phyloP scores from a whole-genome alignment of 129 eudicot species.

The Erigeron canadensis region DNA sequence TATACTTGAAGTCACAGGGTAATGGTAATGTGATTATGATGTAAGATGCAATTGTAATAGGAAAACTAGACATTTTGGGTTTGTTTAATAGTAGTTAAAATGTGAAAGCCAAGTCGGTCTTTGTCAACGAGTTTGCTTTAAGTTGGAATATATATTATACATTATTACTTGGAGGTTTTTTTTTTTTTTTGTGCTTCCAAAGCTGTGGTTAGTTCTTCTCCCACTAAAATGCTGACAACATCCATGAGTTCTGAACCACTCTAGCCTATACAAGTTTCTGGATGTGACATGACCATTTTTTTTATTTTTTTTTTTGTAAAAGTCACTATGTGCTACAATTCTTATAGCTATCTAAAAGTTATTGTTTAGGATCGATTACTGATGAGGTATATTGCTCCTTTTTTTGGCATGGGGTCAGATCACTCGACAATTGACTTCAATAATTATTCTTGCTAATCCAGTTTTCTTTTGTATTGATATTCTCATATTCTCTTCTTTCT shows the following conservation, averaged over 20 bases:
- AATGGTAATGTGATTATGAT: neutral
- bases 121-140: neutral
- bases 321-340: neutral
- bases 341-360: neutral
- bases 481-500: neutral
- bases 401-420: neutral
- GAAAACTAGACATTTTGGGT: neutral
- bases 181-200: neutral
- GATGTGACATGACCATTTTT: neutral
- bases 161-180: neutral
- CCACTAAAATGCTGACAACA: neutral
- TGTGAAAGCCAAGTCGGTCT: neutral
- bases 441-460: neutral
- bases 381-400: neutral
- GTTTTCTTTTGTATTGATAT: neutral
- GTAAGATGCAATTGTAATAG: constrained; percentile 1
- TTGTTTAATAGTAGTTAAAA: neutral
- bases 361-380: neutral
- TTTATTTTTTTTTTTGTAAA: too few species aligned
- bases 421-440: neutral
- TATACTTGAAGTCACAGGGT: neutral
- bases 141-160: neutral
- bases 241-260: neutral
- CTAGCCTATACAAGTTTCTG: too few species aligned
- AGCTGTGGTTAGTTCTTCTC: neutral